Base-by-base conservation (phyloP, 768 basidiomycete species). In the Naganishia onofrii region DNA sequence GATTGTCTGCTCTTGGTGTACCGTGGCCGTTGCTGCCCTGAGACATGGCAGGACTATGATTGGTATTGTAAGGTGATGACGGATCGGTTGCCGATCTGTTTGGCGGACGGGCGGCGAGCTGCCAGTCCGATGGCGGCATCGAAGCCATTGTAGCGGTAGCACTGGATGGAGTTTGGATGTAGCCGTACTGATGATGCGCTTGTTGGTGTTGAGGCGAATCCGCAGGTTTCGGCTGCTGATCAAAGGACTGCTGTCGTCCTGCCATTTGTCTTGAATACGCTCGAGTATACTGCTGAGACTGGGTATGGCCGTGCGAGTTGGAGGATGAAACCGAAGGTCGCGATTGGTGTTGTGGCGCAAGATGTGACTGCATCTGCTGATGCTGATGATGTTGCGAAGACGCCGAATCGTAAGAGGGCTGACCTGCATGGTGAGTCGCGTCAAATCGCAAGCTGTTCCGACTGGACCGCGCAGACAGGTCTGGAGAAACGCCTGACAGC, bases 321-420 rank as follows among this genome's bases (percentile, higher is more conserved):
- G 38, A 63, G 5, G 26, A 63, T 2, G 60, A 63, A 38, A 63
- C 46, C 6, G 60, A 63, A 2, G 60, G 38, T 5, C 60, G 60
- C 23, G 38, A 36, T n/a, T 63, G n/a, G 29, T 63, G 60, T 36
- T 63, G 60, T 29, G 60, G 23, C 15, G 13, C 13, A 17, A 28
- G 26, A 29, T 63, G 38, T 3, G 60, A 12, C 23, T 63, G 42
- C 32, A 63, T 44, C 60, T 42, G 38, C 15, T n/a, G 38, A 17
- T 42, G 42, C 60, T 63, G 60, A 19, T 63, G 60, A 44, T 63
- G 36, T 26, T 63, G 60, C 23, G 60, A 63, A 7, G 38, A 63
- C 3, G 60, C 21, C 15, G 60, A 42, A 46, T 63, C 60, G 26
- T 7, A 63, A 15, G 23, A 44, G 2, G 38, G 26, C 42, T 63